A percentile compares a stretch with the other conserved stretches of the same genome.
These are phyloP conservation scores for Tulasnella sp. DNA, from an alignment of 768 basidiomycete genomes.

Conservation along the genomic window DNA sequence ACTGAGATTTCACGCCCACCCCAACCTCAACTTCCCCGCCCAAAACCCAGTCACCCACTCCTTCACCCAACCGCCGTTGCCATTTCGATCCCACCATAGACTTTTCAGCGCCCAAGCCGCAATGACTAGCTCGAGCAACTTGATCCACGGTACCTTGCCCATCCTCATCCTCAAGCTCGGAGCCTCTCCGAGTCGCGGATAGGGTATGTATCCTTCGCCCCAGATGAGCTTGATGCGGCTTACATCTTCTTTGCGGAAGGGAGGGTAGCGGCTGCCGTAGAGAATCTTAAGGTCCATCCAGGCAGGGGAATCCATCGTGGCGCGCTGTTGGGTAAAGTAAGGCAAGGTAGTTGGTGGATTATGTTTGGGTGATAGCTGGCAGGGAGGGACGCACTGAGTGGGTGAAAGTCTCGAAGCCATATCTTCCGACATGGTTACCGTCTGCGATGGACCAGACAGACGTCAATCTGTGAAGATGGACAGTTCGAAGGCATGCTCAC, in stretches of 20 bases:
- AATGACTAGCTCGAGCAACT: background rate
- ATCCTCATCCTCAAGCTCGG: background rate
- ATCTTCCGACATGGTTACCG: conserved; percentile 41
- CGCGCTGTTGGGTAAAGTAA: background rate
- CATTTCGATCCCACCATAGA: background rate
- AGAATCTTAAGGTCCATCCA: conserved; percentile 32
- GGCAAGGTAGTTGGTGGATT: background rate
- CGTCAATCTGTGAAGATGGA: background rate
- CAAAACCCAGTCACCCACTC: background rate
- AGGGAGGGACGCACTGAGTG: conserved; percentile 44
- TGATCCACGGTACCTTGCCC: background rate
- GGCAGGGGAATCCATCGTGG: conserved; percentile 26
- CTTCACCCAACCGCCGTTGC: background rate
- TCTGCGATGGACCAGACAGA: conserved; percentile 30
- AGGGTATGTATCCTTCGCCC: background rate
- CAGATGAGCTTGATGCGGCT: background rate
- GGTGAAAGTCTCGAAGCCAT: conserved; percentile 45
- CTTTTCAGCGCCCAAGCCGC: background rate
- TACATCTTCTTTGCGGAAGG: conserved; percentile 31
- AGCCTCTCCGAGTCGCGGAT: background rate
- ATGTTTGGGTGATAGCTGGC: conserved; percentile 15
- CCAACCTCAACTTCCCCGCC: no score
- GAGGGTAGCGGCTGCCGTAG: conserved; percentile 48
- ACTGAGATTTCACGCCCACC: no score
- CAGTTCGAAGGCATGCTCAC: background rate